Conservation (phyloP, 345 rosid species). For the Fremontodendron californicum region DNA sequence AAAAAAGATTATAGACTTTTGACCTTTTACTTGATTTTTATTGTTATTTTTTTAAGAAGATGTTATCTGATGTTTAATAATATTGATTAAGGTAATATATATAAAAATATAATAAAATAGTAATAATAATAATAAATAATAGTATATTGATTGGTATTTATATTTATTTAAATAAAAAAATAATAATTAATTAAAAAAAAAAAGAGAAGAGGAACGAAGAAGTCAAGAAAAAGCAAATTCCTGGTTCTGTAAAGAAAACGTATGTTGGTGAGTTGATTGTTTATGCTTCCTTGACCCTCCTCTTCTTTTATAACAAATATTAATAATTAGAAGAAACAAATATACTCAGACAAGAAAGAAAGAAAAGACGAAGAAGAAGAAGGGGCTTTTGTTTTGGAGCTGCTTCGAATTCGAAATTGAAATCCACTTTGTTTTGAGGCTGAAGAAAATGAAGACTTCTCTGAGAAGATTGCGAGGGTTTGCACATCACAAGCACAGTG, state of each 20-base stretch:
- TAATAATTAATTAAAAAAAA: not conserved
- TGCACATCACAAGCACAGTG: conserved; percentile 49
- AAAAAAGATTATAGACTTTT: not conserved
- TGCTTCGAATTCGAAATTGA: not conserved
- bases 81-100: too few species aligned
- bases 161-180: not conserved
- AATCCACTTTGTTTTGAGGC: not conserved
- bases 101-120: too few species aligned
- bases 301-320: too few species aligned
- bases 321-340: too few species aligned
- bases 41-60: too few species aligned
- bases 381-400: not conserved
- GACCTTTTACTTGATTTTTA: not conserved
- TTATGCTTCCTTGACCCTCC: too few species aligned
- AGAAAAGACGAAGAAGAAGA: not conserved
- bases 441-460: conserved; percentile 56
- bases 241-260: not conserved
- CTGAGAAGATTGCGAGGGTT: conserved; percentile 63
- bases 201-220: not conserved
- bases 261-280: not conserved
- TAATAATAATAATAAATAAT: too few species aligned
- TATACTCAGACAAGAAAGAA: rapidly evolving
- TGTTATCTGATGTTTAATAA: too few species aligned
- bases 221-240: not conserved
- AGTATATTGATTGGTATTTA: not conserved